Evolutionary conservation across 805 yeast species (phyloP), one percentile per base, ranked within the genome.

Genomic region (Lipomyces sp.): DNA sequence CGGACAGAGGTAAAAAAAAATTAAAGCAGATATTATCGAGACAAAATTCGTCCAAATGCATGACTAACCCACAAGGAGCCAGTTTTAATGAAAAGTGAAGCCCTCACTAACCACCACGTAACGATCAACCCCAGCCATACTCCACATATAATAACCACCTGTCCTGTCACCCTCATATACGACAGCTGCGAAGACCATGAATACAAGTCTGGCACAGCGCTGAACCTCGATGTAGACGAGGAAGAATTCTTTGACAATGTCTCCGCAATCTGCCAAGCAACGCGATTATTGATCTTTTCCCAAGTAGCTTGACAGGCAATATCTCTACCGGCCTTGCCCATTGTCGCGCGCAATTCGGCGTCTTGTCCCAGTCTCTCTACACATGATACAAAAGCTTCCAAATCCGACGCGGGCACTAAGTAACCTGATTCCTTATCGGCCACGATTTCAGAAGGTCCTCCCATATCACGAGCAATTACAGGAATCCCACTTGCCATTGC

Each of bases 401-500:
- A 51, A 51, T 51, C 54, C 32, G 54, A 24, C 10, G 54, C 33
- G 4, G 29, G n/a, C 11, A 51, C 54, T 51, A 51, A 51, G 54
- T 51, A 51, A 13, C 54, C 54, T 51, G 54, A 51, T 51, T 51
- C 32, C 54, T 18, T 24, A 34, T 51, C 54, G 15, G 24, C 34
- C 8, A 51, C 54, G 32, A 51, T 51, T 51, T 51, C 54, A 34
- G 54, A 51, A 4, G 54, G 54, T 15, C 54, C 54, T 51, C 54
- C 54, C 54, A 29, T 51, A 51, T 51, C 54, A 51, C 54, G 54
- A 33, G 54, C 54, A 51, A 51, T 34, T 34, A 51, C 54, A 29
- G 54, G 54, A 34, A 51, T 51, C 11, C 54, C 54, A 51, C 54
- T 51, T 51, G 54, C 54, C 54, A 51, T 51, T 15, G 54, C 54